Evolutionary conservation across 2,329 filamentous ascomycete genomes (phyloP).

Genomic region (Emydomyces testavorans): DNA sequence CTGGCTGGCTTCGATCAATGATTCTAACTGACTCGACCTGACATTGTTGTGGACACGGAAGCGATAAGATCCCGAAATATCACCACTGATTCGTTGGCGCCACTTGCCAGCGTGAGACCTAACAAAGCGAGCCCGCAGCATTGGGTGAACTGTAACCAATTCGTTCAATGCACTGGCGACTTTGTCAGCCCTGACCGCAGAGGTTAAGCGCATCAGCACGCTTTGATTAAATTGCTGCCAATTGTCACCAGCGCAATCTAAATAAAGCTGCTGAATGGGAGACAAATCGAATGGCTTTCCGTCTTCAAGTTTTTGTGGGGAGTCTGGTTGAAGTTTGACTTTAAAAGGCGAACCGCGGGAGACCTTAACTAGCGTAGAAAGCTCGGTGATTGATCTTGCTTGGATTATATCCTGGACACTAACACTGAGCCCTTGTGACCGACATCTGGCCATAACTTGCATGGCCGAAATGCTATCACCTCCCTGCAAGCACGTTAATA

Average conservation of each 20-base stretch:
- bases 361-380: constrained; percentile 10
- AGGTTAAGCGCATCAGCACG: constrained; percentile 14
- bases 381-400: constrained; percentile 13
- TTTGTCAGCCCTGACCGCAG: neutral
- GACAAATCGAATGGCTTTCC: constrained; percentile 16
- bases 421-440: constrained; percentile 15
- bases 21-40: constrained; percentile 17
- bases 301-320: constrained; percentile 1
- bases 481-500: constrained; percentile 15
- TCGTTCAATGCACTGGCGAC: constrained; percentile 13
- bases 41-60: constrained; percentile 23
- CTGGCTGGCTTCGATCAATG: constrained; percentile 24
- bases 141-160: constrained; percentile 17
- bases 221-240: constrained; percentile 20
- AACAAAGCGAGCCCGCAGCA: constrained; percentile 20
- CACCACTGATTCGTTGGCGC: constrained; percentile 19
- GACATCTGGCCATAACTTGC: constrained; percentile 19
- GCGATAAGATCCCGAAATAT: constrained; percentile 25
- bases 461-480: constrained; percentile 24
- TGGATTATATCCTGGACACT: constrained; percentile 18
- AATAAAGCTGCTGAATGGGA: constrained; percentile 20
- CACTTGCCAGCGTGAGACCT: constrained; percentile 15
- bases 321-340: neutral
- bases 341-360: neutral
- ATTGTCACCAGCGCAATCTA: constrained; percentile 16